Percentiles rank a stretch among this genome's conserved stretches.
Evolutionary conservation across 306 rosid genomes (phyloP).

Genomic region (Inga leiocalycina): DNA sequence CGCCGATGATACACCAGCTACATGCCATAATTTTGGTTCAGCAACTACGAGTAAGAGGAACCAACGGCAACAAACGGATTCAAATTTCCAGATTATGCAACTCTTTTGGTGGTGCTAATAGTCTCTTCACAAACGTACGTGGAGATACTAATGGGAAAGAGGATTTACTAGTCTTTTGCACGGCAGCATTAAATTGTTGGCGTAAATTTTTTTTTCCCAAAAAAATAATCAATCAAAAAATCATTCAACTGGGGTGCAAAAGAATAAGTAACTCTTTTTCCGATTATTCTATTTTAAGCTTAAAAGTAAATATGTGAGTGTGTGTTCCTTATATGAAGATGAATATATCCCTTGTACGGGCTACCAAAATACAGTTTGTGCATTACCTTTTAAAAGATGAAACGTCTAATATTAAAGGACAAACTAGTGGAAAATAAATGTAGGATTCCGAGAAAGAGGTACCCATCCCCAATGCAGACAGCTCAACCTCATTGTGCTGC

Average conservation of each 20-base stretch:
- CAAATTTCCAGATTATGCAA: neutral
- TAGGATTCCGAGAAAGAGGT: constrained; percentile 15
- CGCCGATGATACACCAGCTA: neutral
- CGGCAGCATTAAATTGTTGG: neutral
- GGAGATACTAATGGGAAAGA: neutral
- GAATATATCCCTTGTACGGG: neutral
- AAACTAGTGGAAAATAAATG: neutral
- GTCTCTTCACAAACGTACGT: neutral
- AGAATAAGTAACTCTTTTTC: neutral
- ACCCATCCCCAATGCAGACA: constrained; percentile 99
- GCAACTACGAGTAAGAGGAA: neutral
- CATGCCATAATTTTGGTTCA: neutral
- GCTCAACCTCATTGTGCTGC: constrained; percentile 96
- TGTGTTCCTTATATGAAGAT: neutral
- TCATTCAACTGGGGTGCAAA: neutral
- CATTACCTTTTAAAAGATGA: neutral
- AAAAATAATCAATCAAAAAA: neutral
- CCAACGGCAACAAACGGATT: neutral
- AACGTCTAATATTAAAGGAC: neutral
- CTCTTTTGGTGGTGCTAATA: neutral
- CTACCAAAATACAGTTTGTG: neutral
- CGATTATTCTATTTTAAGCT: neutral
- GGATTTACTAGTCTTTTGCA: neutral
- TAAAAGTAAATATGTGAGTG: neutral
- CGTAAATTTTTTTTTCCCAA: neutral